Percentiles rank a stretch among this genome's conserved stretches.
Conservation (phyloP, 2,329 filamentous ascomycete species). For the Pseudogymnoascus sp. region DNA sequence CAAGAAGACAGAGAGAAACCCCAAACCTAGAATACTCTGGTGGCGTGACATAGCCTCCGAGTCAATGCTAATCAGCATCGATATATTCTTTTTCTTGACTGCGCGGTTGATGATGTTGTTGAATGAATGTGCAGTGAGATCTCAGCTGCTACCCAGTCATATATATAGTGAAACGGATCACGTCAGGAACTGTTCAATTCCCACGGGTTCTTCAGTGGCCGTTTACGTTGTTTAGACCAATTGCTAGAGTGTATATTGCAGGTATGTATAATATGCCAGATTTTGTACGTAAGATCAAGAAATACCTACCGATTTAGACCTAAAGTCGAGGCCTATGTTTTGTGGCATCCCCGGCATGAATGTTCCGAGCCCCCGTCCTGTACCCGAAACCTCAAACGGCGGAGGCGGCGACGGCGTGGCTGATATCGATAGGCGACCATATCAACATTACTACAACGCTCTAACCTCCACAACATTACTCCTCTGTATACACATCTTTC, state of each 20-base stretch:
- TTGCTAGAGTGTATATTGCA: not conserved
- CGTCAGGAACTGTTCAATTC: not conserved
- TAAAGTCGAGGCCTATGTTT: not conserved
- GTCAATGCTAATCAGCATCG: not conserved
- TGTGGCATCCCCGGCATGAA: not conserved
- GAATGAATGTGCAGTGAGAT: not conserved
- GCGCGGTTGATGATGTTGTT: not conserved
- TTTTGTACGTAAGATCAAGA: not conserved
- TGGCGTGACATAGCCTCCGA: not conserved
- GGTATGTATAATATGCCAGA: not conserved
- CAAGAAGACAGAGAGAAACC: not conserved
- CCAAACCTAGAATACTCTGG: not conserved
- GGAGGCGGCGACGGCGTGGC: not conserved
- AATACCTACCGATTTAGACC: not conserved
- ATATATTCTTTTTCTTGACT: not conserved
- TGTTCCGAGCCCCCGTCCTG: not conserved
- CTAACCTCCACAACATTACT: not conserved
- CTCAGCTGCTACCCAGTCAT: not conserved
- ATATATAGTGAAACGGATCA: not conserved
- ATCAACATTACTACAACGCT: not conserved
- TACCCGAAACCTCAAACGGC: conserved; percentile 4
- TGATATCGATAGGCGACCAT: not conserved
- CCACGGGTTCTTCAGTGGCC: not conserved
- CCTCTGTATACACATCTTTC: not conserved
- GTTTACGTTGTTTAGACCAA: not conserved